phyloP scores from a whole-genome alignment of 2,329 filamentous ascomycete species.

The Ilyonectria mors-panacis region DNA sequence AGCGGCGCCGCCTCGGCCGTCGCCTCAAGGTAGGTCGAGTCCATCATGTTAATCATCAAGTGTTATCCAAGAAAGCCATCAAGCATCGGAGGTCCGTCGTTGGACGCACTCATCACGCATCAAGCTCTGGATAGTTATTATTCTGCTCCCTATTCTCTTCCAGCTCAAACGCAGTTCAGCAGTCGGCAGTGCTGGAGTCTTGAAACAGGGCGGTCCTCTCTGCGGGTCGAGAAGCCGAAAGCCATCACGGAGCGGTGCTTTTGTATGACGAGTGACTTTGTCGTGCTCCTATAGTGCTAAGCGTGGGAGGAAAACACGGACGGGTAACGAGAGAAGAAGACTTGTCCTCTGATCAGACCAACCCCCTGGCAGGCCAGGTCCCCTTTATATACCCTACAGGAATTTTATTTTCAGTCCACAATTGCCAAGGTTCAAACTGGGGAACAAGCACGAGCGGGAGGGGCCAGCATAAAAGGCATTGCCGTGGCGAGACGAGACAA shows the following conservation, averaged over 20 bases:
- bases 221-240: slow-evolving; percentile 45
- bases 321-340: background rate
- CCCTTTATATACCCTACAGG: slow-evolving; percentile 28
- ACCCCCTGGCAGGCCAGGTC: slow-evolving; percentile 1
- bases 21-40: slow-evolving; percentile 43
- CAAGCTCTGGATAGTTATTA: slow-evolving; percentile 8
- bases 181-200: slow-evolving; percentile 48
- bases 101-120: slow-evolving; percentile 47
- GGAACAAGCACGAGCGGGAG: slow-evolving; percentile 17
- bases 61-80: slow-evolving; percentile 45
- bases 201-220: slow-evolving; percentile 45
- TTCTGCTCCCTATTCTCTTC: slow-evolving; percentile 4
- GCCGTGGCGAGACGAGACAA: background rate
- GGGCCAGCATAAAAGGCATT: slow-evolving; percentile 10
- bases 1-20: slow-evolving; percentile 34
- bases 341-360: slow-evolving; percentile 1
- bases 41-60: slow-evolving; percentile 44
- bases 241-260: slow-evolving; percentile 44
- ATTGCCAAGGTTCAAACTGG: slow-evolving; percentile 19
- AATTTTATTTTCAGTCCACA: slow-evolving; percentile 3
- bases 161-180: slow-evolving; percentile 45
- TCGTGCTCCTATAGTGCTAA: background rate
- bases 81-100: slow-evolving; percentile 41
- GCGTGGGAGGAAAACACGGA: background rate
- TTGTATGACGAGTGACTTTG: slow-evolving; percentile 27